Evolutionary conservation across 179 eudicot genomes (phyloP).

Genomic region (Nepenthes alata): DNA sequence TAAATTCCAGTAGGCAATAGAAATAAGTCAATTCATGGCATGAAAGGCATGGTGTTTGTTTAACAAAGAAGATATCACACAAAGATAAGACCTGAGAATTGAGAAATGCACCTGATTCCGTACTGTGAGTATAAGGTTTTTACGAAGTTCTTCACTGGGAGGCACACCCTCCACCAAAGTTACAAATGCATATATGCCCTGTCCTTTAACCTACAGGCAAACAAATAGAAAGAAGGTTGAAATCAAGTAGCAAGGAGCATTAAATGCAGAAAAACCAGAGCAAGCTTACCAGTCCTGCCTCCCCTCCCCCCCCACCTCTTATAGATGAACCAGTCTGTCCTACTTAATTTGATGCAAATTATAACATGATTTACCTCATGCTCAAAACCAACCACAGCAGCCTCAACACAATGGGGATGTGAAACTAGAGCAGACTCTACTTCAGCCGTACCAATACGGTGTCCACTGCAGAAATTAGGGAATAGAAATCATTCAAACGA

Average conservation of each 20-base stretch:
- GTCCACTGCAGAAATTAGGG: constrained; percentile 47
- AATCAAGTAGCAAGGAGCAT: neutral
- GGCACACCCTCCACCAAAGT: constrained; percentile 85
- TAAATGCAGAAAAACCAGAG: neutral
- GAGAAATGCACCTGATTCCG: constrained; percentile 57
- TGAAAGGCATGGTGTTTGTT: neutral
- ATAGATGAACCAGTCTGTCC: neutral
- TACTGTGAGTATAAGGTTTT: constrained; percentile 58
- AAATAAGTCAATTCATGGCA: too few relatives aligned
- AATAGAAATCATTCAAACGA: neutral
- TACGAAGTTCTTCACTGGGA: constrained; percentile 83
- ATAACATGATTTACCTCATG: constrained; percentile 53
- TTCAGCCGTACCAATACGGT: constrained; percentile 98
- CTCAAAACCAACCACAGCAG: constrained; percentile 97
- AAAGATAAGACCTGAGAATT: neutral
- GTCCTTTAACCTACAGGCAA: constrained; percentile 72
- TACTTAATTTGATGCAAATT: neutral
- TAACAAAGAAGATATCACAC: neutral
- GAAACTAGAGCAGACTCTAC: constrained; percentile 98
- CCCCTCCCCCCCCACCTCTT: too few relatives aligned
- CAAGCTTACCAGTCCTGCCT: too few relatives aligned
- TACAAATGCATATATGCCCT: constrained; percentile 93
- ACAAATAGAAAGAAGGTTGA: neutral
- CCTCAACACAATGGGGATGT: constrained; percentile 93
- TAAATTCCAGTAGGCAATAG: too few relatives aligned